Base-by-base conservation (phyloP, 106 monocot genomes). In the Amphibolis antarctica region DNA sequence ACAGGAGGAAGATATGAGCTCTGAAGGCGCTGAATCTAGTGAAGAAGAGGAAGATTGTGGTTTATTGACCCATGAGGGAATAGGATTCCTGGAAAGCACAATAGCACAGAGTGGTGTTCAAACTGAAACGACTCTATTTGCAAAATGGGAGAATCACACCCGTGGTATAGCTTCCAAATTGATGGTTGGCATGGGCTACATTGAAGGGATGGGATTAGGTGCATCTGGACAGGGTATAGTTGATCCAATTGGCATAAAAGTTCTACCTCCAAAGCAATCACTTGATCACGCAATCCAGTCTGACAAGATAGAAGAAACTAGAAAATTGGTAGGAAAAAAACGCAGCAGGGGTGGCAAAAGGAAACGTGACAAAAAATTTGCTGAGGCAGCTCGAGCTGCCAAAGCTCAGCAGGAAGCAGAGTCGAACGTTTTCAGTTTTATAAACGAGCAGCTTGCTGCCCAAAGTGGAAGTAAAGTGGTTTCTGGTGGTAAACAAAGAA, bases 121-220 rank as follows among this genome's bases (percentile, higher is more conserved):
- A 65, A 86, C 84, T 20, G 94, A 96, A 36, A 96, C 89, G 5
- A 67, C 69, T 17, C 26, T 96, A 12, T 96, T 96, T 80, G 94
- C 94, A 44, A 84, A 76, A 42, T 96, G 94, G 94, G 94, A 96
- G 66, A 75, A 86, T 56, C 94, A 96, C 50, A 96, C 94, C 1
- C 73, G 94, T 20, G 94, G 94, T 26, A 77, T 96, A 61, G 94
- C 89, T 66, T 96, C 94, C 4, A 96, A 96, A 63, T 84, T 96
- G 84, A 96, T 96, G 94, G 94, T 82, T 12, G 86, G 66, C 75
- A 96, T 96, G 94, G 94, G 94, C 9, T 96, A 86, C 66, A 70
- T 77, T 12, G 79, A 90, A 80, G 94, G 94, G 1, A 90, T 84
- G 89, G 94, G 89, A 5, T 74, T 96, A 48, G 94, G 94, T 28